A percentile compares a stretch with the other conserved stretches of the same genome.
Evolutionary conservation across 1,284 basidiomycete species (phyloP).

Genomic region (Trichosporon asahii): DNA sequence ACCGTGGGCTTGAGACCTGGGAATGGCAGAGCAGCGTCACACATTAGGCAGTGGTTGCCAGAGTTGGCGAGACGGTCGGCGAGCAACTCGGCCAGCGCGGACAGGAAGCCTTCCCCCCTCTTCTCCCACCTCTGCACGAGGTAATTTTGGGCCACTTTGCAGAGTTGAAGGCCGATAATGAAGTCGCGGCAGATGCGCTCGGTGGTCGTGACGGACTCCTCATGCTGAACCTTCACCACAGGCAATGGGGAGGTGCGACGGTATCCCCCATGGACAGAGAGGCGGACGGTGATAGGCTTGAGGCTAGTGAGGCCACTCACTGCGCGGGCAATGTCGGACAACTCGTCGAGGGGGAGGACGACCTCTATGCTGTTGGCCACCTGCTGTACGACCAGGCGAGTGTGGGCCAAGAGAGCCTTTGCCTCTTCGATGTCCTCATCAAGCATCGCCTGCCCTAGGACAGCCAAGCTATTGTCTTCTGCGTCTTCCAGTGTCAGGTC

Average conservation of each 20-base stretch:
- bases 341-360: conserved; percentile 11
- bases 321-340: conserved; percentile 2
- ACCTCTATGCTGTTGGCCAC: background rate
- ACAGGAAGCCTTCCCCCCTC: conserved; percentile 12
- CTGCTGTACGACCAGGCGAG: background rate
- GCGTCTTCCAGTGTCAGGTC: background rate
- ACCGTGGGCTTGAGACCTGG: conserved; percentile 19
- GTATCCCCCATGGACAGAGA: background rate
- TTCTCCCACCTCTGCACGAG: conserved; percentile 4
- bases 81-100: conserved; percentile 7
- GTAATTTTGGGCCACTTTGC: background rate
- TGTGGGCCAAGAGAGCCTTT: background rate
- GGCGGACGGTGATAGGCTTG: background rate
- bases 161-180: background rate
- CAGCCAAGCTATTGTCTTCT: background rate
- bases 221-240: background rate
- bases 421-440: conserved; percentile 13
- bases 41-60: conserved; percentile 4
- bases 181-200: background rate
- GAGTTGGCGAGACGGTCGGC: conserved; percentile 14
- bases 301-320: conserved; percentile 10
- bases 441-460: conserved; percentile 9
- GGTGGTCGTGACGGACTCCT: background rate
- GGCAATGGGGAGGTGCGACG: conserved; percentile 4
- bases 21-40: background rate